Base-by-base conservation (phyloP, 805 yeast genomes). In the Dipodascopsis uninucleata region DNA sequence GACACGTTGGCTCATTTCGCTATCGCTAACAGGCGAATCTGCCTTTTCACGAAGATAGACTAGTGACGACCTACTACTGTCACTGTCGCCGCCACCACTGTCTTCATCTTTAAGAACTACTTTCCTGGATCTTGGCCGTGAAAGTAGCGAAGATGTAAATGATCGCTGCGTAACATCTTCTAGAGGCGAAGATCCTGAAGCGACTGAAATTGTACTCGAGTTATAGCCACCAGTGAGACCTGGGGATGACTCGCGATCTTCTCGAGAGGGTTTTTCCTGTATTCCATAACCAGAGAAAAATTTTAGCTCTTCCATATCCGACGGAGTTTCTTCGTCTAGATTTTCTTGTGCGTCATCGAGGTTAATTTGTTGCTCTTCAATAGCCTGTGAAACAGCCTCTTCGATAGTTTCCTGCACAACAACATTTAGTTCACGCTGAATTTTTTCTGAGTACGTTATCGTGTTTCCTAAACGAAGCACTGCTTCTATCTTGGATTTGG, bases 371-470 rank as follows among this genome's bases (percentile, higher is more conserved):
- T 50, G 55, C 31, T 42, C 49, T 34, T 66, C 77, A 41, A 69
- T 68, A 9, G 77, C 81, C 55, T 73, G 76, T 28, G 66, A 63
- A 2, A 87, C 73, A 0, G 93, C 82, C 28, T 79, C 78, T 20
- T 72, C 67, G 2, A 89, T 85, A 1, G 82, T 70, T 28, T 69
- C 65, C 22, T 84, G 64, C 2, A 88, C 88, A 58, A 79, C 67
- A 17, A 65, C 72, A 59, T 87, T 93, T 3, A 87, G 84, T 62
- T 89, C 96, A 41, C 74, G 76, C 41, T 85, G 83, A 39, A 88
- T 79, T 56, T 79, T 81, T 52, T 82, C 82, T 17, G 85, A 79
- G 61, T 82, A 87, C 43, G 82, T 78, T 48, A 85, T 69, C 2
- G 86, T 77, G 49, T 88, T 83, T 10, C 85, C 81, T 43, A 85